phyloP scores from a whole-genome alignment of 345 rosid species.

The Arabidopsis arenosa region DNA sequence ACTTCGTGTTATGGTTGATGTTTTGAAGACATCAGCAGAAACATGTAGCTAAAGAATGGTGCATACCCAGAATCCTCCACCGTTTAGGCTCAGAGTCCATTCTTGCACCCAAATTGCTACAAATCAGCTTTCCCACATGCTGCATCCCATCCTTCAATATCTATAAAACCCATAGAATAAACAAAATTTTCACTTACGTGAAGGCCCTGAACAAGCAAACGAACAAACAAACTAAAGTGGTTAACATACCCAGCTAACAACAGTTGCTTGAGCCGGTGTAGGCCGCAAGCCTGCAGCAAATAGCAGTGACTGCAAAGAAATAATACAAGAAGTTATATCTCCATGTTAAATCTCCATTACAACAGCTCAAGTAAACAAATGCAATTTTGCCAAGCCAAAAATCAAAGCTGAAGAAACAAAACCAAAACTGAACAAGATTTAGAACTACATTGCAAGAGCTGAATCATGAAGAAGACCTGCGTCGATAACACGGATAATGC shows the following conservation, averaged over 20 bases:
- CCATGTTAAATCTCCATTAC: conserved; percentile 18
- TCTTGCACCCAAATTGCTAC: conserved; percentile 95
- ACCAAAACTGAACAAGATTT: too few relatives aligned
- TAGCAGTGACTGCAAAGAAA: conserved; percentile 83
- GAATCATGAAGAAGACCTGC: conserved; percentile 65
- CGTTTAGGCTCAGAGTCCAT: conserved; percentile 97
- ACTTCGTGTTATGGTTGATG: conserved; percentile 17
- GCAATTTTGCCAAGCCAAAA: neutral
- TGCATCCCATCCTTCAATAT: conserved; percentile 97
- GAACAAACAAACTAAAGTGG: neutral
- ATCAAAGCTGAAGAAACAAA: too few relatives aligned
- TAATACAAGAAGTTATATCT: conserved; percentile 45
- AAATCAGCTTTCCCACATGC: conserved; percentile 87
- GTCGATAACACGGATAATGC: conserved; percentile 86
- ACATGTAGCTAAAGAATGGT: conserved; percentile 22
- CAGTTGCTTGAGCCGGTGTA: conserved; percentile 95
- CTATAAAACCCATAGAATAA: conserved; percentile 48
- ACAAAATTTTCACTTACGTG: neutral
- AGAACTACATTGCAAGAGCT: neutral
- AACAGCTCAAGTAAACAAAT: neutral
- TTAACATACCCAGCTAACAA: conserved; percentile 87
- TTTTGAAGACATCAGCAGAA: conserved; percentile 60
- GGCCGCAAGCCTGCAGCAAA: conserved; percentile 99
- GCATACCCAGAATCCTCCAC: conserved; percentile 87
- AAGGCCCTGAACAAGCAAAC: neutral